Base-by-base conservation (phyloP, 495 filamentous ascomycete genomes). In the Talaromyces proteolyticus region DNA sequence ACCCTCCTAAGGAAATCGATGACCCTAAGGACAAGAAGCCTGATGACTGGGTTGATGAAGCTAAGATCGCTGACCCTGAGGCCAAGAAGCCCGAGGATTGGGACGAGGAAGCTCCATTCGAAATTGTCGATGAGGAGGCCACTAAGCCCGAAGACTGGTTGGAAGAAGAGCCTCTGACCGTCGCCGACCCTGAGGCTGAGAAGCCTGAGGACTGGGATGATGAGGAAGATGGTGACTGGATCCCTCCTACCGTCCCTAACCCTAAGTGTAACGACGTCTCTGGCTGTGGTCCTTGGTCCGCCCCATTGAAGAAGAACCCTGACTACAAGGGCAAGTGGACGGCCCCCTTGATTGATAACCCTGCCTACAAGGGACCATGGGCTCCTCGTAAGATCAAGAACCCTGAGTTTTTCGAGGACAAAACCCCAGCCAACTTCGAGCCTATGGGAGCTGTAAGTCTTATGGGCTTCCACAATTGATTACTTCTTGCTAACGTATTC, bases 161-260 rank as follows among this genome's bases (percentile, higher is more conserved):
- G 51, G 91, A 88, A 68, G 79, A 95, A 56, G 94, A 97, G 75
- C 84, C 91, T 52, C 72, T 76, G 50, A 86, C 79, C 63, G 77
- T 97, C 51, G 83, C 92, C 46, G 94, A 99, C 77, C 94, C 94
- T 41, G 92, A 96, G 75, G 91, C 94, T 34, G 81, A 91, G 78
- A 99, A 96, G 83, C 94, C 94, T 53, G 94, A 96, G 74, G 93
- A 97, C 62, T 99, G 94, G 94, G 93, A 97, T 75, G 93, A 97
- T 51, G 94, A 97, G 78, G 94, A 99, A 73, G 94, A 99, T 75
- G 94, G 94, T 63, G 94, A 99, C 74, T 99, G 91, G 91, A 70
- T 96, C 57, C 75, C 93, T 24, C 94, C 94, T n/a, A 89, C 82
- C 51, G 82, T 96, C 38, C 79, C 88, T 63, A 97, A 97, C 82